Evolutionary conservation across 129 eudicot species (phyloP), one percentile per base, ranked within the genome.

Genomic region (Artemisia argyi): DNA sequence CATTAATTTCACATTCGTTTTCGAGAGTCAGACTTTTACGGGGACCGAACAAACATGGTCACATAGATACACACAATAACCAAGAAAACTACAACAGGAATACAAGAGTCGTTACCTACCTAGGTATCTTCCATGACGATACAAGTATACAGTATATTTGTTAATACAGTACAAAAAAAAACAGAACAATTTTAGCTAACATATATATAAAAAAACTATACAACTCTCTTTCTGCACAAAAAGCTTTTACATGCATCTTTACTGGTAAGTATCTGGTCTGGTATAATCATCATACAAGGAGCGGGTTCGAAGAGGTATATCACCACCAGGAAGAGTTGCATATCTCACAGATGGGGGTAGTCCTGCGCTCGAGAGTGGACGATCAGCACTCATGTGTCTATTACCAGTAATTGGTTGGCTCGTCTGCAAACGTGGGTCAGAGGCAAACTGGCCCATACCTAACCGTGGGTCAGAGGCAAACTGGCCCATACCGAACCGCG

Each of bases 201-300:
- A 55, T 19, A 64, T 30, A 69, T 56, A 57, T 32, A 8, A 11
- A 77, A 77, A 30, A 75, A 56, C 80, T 67, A 67, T 73, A 77
- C 82, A 62, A 28, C 62, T 52, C 55, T 20, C 11, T 32, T 44
- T 15, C 46, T 60, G 62, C 42, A 60, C 65, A 60, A 7, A 39
- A 39, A 26, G 14, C 17, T 60, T 11, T 39, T 24, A 53, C 30
- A 73, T 7, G 53, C 73, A 50, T 17, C 72, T 67, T 80, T 78
- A 86, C 76, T 82, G 69, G 52, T 82, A 76, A 74, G 55, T 78
- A 77, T 73, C 58, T 32, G 82, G 85, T 82, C 87, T 62, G n/a
- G 64, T 52, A 71, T 75, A 76, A 46, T 80, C 81, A 72, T 76
- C 81, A 1, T 83, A 77, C 20, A 73, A 77, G 2, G 80, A 80